These are phyloP conservation scores for Trametes pubescens DNA, from an alignment of 1,284 basidiomycete genomes.

Conservation along the genomic window DNA sequence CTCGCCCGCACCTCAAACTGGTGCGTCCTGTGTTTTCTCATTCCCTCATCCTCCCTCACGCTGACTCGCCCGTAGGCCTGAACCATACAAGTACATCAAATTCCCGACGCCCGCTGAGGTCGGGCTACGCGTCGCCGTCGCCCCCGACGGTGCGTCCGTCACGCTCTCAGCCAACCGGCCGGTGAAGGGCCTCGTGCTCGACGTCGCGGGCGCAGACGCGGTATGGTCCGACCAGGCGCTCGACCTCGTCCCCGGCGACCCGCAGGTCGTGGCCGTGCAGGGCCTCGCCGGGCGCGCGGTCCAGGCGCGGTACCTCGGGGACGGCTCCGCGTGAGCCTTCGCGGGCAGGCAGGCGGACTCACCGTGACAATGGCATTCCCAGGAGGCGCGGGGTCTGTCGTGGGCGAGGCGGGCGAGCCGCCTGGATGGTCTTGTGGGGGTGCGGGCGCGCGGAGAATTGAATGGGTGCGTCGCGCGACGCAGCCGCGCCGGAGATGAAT, in stretches of 20 bases:
- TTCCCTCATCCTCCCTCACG: neutral
- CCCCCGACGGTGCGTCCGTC: conserved; percentile 68
- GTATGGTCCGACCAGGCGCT: conserved; percentile 89
- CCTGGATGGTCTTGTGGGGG: neutral
- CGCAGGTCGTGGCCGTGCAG: conserved; percentile 67
- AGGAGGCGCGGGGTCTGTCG: neutral
- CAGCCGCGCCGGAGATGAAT: conserved; percentile 1
- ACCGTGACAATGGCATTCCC: too few relatives aligned
- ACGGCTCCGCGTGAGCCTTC: conserved; percentile 59
- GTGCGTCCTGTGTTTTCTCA: conserved; percentile 47
- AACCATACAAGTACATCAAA: conserved; percentile 90
- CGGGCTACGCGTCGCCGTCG: conserved; percentile 61
- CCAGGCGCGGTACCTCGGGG: conserved; percentile 75
- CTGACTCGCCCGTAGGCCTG: conserved; percentile 63
- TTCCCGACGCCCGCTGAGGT: conserved; percentile 68
- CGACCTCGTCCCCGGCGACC: conserved; percentile 86
- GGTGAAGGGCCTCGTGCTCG: conserved; percentile 86
- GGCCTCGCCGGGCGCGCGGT: conserved; percentile 75
- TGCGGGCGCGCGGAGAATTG: neutral
- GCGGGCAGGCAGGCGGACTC: neutral
- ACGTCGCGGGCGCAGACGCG: conserved; percentile 70
- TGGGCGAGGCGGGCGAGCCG: neutral
- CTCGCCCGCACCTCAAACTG: conserved; percentile 84
- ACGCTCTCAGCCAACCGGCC: conserved; percentile 70
- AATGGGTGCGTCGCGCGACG: neutral